Evolutionary conservation across 371 early-diverging fungal species (phyloP).

Genomic region (Phascolomyces articulosus): DNA sequence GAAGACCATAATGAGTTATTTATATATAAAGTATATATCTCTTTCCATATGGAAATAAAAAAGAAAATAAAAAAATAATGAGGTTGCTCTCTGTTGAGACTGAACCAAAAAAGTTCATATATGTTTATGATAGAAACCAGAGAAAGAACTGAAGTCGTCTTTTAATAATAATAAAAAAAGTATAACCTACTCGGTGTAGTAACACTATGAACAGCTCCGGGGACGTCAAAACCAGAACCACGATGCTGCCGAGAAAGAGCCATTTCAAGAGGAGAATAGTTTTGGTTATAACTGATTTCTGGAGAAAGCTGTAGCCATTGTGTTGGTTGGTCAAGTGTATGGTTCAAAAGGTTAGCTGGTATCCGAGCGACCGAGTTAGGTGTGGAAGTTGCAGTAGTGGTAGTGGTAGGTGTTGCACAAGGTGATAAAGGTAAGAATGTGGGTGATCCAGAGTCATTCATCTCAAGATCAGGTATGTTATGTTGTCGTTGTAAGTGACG

Average conservation of each 20-base stretch:
- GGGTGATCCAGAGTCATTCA: slow-evolving; percentile 2
- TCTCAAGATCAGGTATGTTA: slow-evolving; percentile 5
- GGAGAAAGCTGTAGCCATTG: slow-evolving; percentile 18
- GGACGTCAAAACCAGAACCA: slow-evolving; percentile 30
- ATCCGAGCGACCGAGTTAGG: slow-evolving; percentile 1
- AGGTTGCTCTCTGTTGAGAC: too few species aligned
- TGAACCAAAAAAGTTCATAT: too few species aligned
- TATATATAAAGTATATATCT: background rate
- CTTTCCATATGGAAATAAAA: background rate
- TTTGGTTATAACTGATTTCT: slow-evolving; percentile 10
- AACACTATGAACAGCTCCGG: slow-evolving; percentile 30
- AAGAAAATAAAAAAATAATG: background rate
- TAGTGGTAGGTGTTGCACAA: background rate
- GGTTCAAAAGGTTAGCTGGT: background rate
- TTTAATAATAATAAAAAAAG: too few species aligned
- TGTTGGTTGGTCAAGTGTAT: background rate
- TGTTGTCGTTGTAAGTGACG: background rate
- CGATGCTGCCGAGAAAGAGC: slow-evolving; percentile 3
- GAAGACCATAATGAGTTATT: too few species aligned
- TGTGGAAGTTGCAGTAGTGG: background rate
- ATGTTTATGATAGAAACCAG: too few species aligned
- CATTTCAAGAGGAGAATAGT: slow-evolving; percentile 7
- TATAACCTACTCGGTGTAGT: slow-evolving; percentile 22
- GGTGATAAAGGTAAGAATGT: slow-evolving; percentile 4
- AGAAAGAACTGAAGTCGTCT: too few species aligned